These are phyloP conservation scores for Lunularia cruciata DNA, from an alignment of 225 moss, liverwort and hornwort species.

Conservation along the genomic window DNA sequence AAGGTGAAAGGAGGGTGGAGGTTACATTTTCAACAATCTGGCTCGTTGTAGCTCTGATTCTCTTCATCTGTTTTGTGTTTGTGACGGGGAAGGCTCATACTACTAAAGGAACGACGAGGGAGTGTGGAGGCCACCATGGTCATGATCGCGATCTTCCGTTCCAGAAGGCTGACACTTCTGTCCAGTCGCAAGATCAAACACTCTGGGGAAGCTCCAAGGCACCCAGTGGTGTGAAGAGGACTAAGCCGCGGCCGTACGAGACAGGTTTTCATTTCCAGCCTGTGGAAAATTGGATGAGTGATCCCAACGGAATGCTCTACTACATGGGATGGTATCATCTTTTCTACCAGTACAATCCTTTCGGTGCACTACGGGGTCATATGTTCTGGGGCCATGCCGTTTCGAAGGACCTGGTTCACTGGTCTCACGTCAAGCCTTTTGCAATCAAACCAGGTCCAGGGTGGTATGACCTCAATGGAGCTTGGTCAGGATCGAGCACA, in stretches of 20 bases:
- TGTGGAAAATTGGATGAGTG: conserved; percentile 50
- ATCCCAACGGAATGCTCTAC: conserved; percentile 64
- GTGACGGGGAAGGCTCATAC: too few species aligned
- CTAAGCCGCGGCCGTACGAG: conserved; percentile 23
- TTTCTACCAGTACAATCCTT: conserved; percentile 95
- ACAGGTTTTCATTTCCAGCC: conserved; percentile 50
- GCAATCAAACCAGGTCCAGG: conserved; percentile 46
- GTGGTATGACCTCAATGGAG: conserved; percentile 73
- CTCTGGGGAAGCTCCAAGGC: not conserved
- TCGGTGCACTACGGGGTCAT: conserved; percentile 65
- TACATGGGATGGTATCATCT: conserved; percentile 86
- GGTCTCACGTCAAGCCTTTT: conserved; percentile 53
- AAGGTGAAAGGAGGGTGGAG: too few species aligned
- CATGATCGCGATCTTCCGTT: not conserved
- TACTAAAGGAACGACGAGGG: not conserved
- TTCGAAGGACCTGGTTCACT: conserved; percentile 76
- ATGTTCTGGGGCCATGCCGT: conserved; percentile 88
- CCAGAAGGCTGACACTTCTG: not conserved
- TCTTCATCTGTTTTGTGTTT: not conserved
- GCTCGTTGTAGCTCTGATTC: not conserved
- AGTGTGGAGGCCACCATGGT: not conserved
- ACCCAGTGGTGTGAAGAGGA: not conserved
- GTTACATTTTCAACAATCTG: too few species aligned
- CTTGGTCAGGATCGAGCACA: conserved; percentile 89
- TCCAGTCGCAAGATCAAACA: not conserved